Percentiles rank a stretch among this genome's conserved stretches.
Conservation (phyloP, 2,329 filamentous ascomycete genomes). For the Aaosphaeria pasadenensis region DNA sequence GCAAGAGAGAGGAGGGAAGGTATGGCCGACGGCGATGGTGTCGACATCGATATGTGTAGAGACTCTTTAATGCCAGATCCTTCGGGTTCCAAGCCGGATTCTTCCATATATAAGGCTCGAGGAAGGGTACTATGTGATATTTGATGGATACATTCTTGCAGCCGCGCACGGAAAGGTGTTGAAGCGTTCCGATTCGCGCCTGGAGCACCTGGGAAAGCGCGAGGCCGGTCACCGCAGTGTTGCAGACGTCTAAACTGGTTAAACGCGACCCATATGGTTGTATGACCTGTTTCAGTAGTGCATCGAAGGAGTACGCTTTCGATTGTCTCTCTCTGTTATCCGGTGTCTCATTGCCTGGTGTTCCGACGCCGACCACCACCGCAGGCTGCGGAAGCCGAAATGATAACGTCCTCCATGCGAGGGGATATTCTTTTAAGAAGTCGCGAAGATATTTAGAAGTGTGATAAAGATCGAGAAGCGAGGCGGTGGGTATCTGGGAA, state of each 20-base stretch:
- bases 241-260: slow-evolving; percentile 58
- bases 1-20: slow-evolving; percentile 52
- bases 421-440: slow-evolving; percentile 56
- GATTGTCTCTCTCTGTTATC: slow-evolving; percentile 48
- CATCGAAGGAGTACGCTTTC: slow-evolving; percentile 57
- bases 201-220: slow-evolving; percentile 56
- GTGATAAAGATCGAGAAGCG: slow-evolving; percentile 58
- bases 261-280: slow-evolving; percentile 56
- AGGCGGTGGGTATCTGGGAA: slow-evolving; percentile 54
- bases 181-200: slow-evolving; percentile 52
- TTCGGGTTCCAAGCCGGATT: slow-evolving; percentile 42
- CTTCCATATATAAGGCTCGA: slow-evolving; percentile 41
- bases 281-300: slow-evolving; percentile 54
- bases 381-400: slow-evolving; percentile 51
- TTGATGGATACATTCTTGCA: slow-evolving; percentile 65
- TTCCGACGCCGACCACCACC: slow-evolving; percentile 22
- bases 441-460: slow-evolving; percentile 54
- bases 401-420: slow-evolving; percentile 60
- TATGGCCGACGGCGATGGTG: slow-evolving; percentile 60
- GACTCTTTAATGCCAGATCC: slow-evolving; percentile 55
- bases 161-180: slow-evolving; percentile 59
- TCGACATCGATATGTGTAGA: slow-evolving; percentile 62
- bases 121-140: slow-evolving; percentile 61
- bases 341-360: slow-evolving; percentile 39
- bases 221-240: slow-evolving; percentile 58